Evolutionary conservation across 2,329 filamentous ascomycete species (phyloP).

Genomic region (Colletotrichum paranaense): DNA sequence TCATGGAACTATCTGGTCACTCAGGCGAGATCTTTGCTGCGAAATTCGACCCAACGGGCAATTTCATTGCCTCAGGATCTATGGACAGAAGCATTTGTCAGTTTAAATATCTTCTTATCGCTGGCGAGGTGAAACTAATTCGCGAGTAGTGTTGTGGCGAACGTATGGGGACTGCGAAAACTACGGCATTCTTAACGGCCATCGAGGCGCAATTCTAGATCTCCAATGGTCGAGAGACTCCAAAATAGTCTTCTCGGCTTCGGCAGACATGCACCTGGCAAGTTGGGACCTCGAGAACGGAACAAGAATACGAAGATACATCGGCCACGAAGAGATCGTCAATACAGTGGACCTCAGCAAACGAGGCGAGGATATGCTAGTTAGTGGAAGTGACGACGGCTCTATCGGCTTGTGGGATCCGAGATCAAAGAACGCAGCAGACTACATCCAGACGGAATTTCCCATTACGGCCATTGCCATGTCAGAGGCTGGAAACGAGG

Average conservation of each 20-base stretch:
- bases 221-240: constrained; percentile 98
- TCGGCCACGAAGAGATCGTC: constrained; percentile 95
- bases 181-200: constrained; percentile 88
- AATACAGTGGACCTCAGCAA: constrained; percentile 91
- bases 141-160: constrained; percentile 82
- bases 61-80: constrained; percentile 90
- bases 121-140: too few species aligned
- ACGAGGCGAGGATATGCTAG: constrained; percentile 88
- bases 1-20: constrained; percentile 91
- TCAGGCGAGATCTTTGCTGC: constrained; percentile 91
- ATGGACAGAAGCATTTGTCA: constrained; percentile 94
- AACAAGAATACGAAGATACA: constrained; percentile 89
- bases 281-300: constrained; percentile 96
- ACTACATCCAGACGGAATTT: constrained; percentile 91
- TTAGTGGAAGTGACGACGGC: constrained; percentile 94
- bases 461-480: constrained; percentile 92
- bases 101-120: constrained; percentile 33
- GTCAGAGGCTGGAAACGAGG: constrained; percentile 94
- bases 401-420: constrained; percentile 97
- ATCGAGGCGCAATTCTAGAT: constrained; percentile 91
- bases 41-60: constrained; percentile 89
- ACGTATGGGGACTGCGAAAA: constrained; percentile 95
- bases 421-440: constrained; percentile 85
- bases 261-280: constrained; percentile 91
- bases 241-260: constrained; percentile 88